Evolutionary conservation across 1,139 yeast genomes (phyloP).

Genomic region (Nakaseomyces kungkrabaensis): DNA sequence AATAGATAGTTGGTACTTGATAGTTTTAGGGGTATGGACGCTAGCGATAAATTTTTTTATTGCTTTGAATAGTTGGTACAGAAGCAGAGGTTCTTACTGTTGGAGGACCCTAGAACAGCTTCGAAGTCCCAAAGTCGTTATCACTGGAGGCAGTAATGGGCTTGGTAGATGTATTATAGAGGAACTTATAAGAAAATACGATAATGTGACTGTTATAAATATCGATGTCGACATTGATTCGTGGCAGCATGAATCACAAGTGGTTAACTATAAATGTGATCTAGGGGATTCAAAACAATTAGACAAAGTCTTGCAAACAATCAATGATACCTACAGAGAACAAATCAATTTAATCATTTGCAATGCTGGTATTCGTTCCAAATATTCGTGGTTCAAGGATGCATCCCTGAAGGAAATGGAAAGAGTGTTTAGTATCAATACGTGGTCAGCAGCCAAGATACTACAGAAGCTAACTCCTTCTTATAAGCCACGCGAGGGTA

Average conservation of each 20-base stretch:
- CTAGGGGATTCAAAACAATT: slow-evolving; percentile 35
- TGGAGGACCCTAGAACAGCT: slow-evolving; percentile 9
- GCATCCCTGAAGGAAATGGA: slow-evolving; percentile 31
- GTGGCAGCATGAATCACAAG: slow-evolving; percentile 15
- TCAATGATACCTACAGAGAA: slow-evolving; percentile 28
- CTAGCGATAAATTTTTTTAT: slow-evolving; percentile 6
- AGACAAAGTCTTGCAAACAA: slow-evolving; percentile 24
- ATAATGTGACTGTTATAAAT: slow-evolving; percentile 34
- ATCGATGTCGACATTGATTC: slow-evolving; percentile 39
- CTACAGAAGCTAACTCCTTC: slow-evolving; percentile 33
- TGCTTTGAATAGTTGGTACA: slow-evolving; percentile 7
- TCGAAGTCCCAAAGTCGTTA: slow-evolving; percentile 6
- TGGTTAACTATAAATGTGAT: slow-evolving; percentile 40
- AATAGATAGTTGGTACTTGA: not conserved
- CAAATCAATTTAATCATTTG: slow-evolving; percentile 49
- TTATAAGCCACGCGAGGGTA: slow-evolving; percentile 9
- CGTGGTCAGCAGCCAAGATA: slow-evolving; percentile 46
- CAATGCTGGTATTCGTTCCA: slow-evolving; percentile 66
- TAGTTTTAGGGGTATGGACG: slow-evolving; percentile 9
- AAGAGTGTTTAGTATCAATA: slow-evolving; percentile 43
- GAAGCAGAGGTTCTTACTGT: slow-evolving; percentile 5
- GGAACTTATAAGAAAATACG: slow-evolving; percentile 26
- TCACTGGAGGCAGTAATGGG: slow-evolving; percentile 59
- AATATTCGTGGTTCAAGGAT: slow-evolving; percentile 34
- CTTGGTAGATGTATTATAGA: slow-evolving; percentile 42